Percentiles rank a stretch among this genome's conserved stretches.
Evolutionary conservation across 78 protist species (phyloP).

Genomic region (Dictyostelium brefeldianum): DNA sequence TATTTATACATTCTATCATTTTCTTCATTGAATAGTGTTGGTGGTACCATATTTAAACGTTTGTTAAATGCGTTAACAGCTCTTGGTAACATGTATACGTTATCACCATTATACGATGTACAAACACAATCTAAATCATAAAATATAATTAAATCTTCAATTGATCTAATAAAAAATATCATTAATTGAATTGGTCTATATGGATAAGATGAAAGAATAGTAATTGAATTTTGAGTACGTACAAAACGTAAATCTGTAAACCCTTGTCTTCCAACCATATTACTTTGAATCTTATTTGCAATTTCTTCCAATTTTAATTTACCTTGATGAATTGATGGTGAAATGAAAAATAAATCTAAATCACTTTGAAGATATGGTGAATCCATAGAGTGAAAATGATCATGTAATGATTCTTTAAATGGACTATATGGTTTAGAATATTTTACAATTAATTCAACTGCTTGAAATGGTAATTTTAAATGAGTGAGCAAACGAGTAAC

Average conservation of each 20-base stretch:
- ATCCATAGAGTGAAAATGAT: neutral
- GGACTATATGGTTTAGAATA: neutral
- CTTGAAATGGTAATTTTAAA: neutral
- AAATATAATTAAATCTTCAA: slow-evolving; percentile 30
- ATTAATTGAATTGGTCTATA: slow-evolving; percentile 58
- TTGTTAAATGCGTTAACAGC: slow-evolving; percentile 7
- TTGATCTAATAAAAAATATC: neutral
- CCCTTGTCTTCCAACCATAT: neutral
- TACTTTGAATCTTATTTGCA: neutral
- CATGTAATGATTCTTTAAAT: neutral
- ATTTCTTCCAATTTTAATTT: neutral
- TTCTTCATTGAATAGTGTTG: neutral
- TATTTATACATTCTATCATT: slow-evolving; percentile 11
- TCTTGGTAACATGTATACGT: slow-evolving; percentile 11
- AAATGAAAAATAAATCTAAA: slow-evolving; percentile 25
- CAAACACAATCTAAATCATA: slow-evolving; percentile 15
- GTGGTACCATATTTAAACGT: slow-evolving; percentile 3
- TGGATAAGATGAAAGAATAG: slow-evolving; percentile 32
- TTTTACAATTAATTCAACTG: neutral
- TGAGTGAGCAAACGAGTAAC: neutral
- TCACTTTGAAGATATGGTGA: slow-evolving; percentile 23
- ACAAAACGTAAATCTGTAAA: slow-evolving; percentile 12
- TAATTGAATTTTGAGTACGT: slow-evolving; percentile 17
- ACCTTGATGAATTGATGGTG: neutral
- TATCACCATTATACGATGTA: neutral